A percentile compares a stretch with the other conserved stretches of the same genome.
Conservation (phyloP, 2,329 filamentous ascomycete species). For the Calonectria pauciramosa region DNA sequence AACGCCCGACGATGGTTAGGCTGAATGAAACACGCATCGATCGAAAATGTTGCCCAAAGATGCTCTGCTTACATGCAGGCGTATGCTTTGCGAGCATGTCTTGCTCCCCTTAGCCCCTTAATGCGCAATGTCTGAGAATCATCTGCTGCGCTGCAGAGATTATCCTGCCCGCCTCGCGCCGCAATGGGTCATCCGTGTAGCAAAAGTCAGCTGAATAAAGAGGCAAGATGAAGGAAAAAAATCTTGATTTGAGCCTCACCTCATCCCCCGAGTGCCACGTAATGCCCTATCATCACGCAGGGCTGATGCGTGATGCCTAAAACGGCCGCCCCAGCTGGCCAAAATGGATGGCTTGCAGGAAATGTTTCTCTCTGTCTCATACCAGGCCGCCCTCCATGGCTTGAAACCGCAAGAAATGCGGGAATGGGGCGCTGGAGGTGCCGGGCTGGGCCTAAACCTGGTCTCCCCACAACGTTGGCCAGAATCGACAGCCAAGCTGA, state of each 20-base stretch:
- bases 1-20: background rate
- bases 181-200: background rate
- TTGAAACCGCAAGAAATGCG: background rate
- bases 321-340: background rate
- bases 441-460: background rate
- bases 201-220: background rate
- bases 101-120: background rate
- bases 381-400: background rate
- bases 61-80: background rate
- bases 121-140: background rate
- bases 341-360: background rate
- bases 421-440: background rate
- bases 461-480: background rate
- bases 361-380: background rate
- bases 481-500: background rate
- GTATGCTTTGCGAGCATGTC: background rate
- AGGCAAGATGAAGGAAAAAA: background rate
- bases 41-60: background rate
- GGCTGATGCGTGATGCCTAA: slow-evolving; percentile 3
- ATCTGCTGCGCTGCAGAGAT: background rate
- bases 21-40: background rate
- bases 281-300: background rate
- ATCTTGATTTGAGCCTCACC: background rate
- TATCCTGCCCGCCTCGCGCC: background rate
- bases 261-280: background rate